Percentiles rank a stretch among this genome's conserved stretches.
phyloP scores from a whole-genome alignment of 169 alveolate genomes.

The Pseudocohnilembus persalinus region DNA sequence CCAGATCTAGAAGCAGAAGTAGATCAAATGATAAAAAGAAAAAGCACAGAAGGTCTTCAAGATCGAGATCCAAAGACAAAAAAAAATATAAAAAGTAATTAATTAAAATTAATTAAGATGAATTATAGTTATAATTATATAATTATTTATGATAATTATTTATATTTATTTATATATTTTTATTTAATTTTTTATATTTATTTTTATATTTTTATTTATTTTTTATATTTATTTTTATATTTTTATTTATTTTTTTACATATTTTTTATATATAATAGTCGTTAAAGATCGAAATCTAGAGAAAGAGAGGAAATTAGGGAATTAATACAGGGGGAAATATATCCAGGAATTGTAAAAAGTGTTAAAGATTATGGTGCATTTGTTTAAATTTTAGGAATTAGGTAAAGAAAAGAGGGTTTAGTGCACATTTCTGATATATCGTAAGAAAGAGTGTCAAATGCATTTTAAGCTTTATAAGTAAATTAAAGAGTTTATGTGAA shows the following conservation, averaged over 20 bases:
- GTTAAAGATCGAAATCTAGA: background rate
- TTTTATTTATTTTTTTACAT: background rate
- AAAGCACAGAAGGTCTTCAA: too few species aligned
- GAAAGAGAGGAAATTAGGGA: constrained; percentile 7
- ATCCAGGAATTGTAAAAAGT: constrained; percentile 65
- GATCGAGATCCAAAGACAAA: constrained; percentile 21
- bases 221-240: background rate
- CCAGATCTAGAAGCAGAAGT: constrained; percentile 23
- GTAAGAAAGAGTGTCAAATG: constrained; percentile 55
- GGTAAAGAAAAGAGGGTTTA: constrained; percentile 60
- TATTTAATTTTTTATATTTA: background rate
- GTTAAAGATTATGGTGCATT: constrained; percentile 77
- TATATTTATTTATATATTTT: background rate
- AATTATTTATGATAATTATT: too few species aligned
- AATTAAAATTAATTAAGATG: too few species aligned
- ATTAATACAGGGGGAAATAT: constrained; percentile 46
- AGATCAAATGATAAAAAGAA: background rate
- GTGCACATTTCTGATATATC: constrained; percentile 68
- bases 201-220: background rate
- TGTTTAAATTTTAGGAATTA: constrained; percentile 38
- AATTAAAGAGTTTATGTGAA: constrained; percentile 74
- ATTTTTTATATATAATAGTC: background rate
- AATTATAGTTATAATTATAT: too few species aligned
- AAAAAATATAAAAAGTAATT: too few species aligned
- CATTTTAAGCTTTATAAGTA: constrained; percentile 55